Conservation (phyloP, 2,329 filamentous ascomycete species). For the Thermothelomyces thermophilus region DNA sequence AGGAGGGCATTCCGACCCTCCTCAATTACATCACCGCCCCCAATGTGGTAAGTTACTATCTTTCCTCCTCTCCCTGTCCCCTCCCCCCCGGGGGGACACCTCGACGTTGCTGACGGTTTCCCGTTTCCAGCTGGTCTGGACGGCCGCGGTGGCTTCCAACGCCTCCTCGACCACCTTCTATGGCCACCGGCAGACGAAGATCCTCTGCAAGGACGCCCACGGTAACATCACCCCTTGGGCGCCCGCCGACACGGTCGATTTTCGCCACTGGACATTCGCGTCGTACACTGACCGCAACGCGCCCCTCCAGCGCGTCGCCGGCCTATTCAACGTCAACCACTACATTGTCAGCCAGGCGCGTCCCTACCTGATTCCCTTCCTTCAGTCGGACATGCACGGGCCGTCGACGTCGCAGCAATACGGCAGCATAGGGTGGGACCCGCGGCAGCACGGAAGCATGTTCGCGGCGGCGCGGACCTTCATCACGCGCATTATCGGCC, state of each 20-base stretch:
- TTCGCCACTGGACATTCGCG: slow-evolving; percentile 61
- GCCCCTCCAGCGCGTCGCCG: slow-evolving; percentile 63
- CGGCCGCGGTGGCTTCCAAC: slow-evolving; percentile 70
- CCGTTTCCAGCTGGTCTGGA: slow-evolving; percentile 62
- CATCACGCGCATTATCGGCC: slow-evolving; percentile 60
- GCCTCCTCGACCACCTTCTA: slow-evolving; percentile 59
- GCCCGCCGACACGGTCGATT: slow-evolving; percentile 53
- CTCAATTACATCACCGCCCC: slow-evolving; percentile 91
- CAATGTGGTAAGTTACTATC: slow-evolving; percentile 65
- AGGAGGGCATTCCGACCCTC: slow-evolving; percentile 71
- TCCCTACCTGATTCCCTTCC: slow-evolving; percentile 81
- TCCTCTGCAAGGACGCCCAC: slow-evolving; percentile 71
- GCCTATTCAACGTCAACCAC: slow-evolving; percentile 90
- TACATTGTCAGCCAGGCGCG: slow-evolving; percentile 91
- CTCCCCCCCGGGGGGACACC: neutral
- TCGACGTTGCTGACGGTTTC: too few species aligned
- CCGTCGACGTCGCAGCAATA: slow-evolving; percentile 46
- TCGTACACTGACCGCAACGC: slow-evolving; percentile 60
- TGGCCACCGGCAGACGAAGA: slow-evolving; percentile 53
- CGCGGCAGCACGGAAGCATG: slow-evolving; percentile 34
- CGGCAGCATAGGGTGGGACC: slow-evolving; percentile 37
- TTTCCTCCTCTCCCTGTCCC: neutral
- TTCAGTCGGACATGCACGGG: slow-evolving; percentile 73
- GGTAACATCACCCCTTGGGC: slow-evolving; percentile 71
- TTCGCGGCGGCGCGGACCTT: slow-evolving; percentile 52